Conservation (phyloP, 139 green algal species). For the Dunaliella sp. region DNA sequence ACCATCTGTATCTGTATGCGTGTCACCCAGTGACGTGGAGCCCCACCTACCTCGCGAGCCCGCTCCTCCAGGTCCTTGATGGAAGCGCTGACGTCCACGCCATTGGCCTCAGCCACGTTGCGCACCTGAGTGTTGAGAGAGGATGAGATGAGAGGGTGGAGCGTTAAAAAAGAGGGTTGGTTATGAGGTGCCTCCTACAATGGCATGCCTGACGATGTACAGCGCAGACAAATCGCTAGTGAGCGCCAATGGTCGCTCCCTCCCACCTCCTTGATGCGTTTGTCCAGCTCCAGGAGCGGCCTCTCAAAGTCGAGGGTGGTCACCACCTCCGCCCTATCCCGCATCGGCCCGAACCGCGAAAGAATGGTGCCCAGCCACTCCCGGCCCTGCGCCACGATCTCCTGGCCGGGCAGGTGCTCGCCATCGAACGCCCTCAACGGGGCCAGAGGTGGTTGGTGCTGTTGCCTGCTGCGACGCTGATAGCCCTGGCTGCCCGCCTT, state of each 20-base stretch:
- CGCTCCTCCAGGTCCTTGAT: slow-evolving; percentile 84
- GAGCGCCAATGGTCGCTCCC: no score
- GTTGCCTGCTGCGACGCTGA: no score
- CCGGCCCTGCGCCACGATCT: slow-evolving; percentile 19
- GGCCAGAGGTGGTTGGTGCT: no score
- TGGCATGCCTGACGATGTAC: no score
- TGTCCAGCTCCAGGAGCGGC: slow-evolving; percentile 93
- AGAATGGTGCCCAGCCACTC: slow-evolving; percentile 66
- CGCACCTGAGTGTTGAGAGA: slow-evolving; percentile 62
- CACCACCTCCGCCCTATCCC: slow-evolving; percentile 63
- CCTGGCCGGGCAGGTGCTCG: no score
- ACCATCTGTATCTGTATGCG: no score
- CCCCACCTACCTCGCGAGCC: slow-evolving; percentile 63
- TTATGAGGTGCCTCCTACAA: no score
- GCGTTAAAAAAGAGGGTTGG: no score
- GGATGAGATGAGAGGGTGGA: not conserved
- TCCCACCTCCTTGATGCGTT: slow-evolving; percentile 94
- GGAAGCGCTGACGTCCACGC: slow-evolving; percentile 82
- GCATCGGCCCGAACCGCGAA: slow-evolving; percentile 76
- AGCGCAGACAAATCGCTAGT: no score
- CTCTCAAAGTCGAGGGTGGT: slow-evolving; percentile 93
- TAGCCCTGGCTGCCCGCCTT: not conserved
- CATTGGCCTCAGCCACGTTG: slow-evolving; percentile 89
- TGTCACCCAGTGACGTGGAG: no score
- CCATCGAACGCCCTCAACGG: not conserved